These are phyloP conservation scores for Alternaria solani DNA, from an alignment of 2,329 filamentous ascomycete species.

Conservation along the genomic window DNA sequence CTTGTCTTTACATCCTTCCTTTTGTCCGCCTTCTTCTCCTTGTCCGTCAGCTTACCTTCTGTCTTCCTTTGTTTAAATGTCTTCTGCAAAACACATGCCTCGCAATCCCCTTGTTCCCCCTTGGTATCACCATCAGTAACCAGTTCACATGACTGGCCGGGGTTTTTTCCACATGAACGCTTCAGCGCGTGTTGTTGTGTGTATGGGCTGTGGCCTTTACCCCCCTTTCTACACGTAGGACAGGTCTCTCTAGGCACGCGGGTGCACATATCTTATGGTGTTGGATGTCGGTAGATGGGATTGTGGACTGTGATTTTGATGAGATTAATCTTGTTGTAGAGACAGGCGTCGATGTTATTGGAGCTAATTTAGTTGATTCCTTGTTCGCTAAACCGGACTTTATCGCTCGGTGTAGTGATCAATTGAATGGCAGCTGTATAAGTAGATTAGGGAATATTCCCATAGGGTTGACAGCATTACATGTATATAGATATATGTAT, in stretches of 20 bases:
- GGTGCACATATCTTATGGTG: neutral
- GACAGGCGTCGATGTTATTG: neutral
- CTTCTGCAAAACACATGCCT: neutral
- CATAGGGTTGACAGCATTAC: neutral
- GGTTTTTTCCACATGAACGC: neutral
- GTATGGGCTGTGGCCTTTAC: neutral
- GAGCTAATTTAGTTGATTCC: neutral
- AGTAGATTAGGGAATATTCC: neutral
- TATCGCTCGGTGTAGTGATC: neutral
- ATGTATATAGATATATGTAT: neutral
- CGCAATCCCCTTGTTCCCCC: neutral
- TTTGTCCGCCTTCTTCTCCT: neutral
- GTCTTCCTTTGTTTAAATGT: neutral
- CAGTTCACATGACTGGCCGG: neutral
- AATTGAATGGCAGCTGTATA: neutral
- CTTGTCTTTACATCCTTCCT: neutral
- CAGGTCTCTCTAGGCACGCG: neutral
- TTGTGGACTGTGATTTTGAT: neutral
- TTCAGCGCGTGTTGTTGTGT: neutral
- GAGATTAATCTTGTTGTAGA: neutral
- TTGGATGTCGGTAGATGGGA: accelerated
- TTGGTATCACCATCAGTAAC: neutral
- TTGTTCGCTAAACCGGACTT: neutral
- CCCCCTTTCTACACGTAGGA: neutral
- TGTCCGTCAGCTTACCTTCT: neutral